Evolutionary conservation across 1,284 basidiomycete species (phyloP).

Genomic region (Ceratobasidium sp.): DNA sequence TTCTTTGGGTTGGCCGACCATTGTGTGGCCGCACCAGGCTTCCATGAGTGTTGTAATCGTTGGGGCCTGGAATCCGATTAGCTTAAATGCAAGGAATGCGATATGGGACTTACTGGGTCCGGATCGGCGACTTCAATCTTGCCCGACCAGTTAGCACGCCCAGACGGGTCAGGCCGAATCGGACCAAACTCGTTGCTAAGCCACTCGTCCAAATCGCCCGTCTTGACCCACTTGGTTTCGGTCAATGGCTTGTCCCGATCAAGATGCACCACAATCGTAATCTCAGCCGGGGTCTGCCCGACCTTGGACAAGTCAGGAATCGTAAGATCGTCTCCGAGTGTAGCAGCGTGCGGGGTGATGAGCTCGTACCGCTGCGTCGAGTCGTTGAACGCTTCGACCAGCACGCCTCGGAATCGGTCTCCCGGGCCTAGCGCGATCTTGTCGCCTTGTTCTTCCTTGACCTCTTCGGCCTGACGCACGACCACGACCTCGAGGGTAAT

Average conservation of each 20-base stretch:
- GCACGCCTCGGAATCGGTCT: constrained; percentile 41
- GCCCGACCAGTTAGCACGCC: constrained; percentile 77
- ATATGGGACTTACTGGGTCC: constrained; percentile 75
- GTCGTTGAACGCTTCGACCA: constrained; percentile 75
- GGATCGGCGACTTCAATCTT: constrained; percentile 93
- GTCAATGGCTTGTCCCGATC: constrained; percentile 87
- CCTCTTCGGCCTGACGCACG: constrained; percentile 39
- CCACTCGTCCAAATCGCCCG: constrained; percentile 93
- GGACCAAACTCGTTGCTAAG: constrained; percentile 84
- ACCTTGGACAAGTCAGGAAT: constrained; percentile 69
- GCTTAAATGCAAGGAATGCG: constrained; percentile 18
- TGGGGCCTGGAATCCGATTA: constrained; percentile 66
- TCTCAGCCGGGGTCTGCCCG: constrained; percentile 47
- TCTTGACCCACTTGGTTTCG: constrained; percentile 95
- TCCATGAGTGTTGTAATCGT: constrained; percentile 90
- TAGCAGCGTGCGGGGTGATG: constrained; percentile 50
- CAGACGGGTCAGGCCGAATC: constrained; percentile 51
- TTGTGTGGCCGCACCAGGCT: constrained; percentile 83
- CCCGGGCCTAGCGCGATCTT: constrained; percentile 41
- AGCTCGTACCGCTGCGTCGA: constrained; percentile 70
- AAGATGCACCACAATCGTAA: constrained; percentile 70
- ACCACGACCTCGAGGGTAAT: constrained; percentile 58
- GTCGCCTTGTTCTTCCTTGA: constrained; percentile 26
- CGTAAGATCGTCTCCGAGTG: constrained; percentile 59
- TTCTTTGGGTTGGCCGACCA: constrained; percentile 73